Conservation (phyloP, 1,284 basidiomycete genomes). For the Irpex sp. region DNA sequence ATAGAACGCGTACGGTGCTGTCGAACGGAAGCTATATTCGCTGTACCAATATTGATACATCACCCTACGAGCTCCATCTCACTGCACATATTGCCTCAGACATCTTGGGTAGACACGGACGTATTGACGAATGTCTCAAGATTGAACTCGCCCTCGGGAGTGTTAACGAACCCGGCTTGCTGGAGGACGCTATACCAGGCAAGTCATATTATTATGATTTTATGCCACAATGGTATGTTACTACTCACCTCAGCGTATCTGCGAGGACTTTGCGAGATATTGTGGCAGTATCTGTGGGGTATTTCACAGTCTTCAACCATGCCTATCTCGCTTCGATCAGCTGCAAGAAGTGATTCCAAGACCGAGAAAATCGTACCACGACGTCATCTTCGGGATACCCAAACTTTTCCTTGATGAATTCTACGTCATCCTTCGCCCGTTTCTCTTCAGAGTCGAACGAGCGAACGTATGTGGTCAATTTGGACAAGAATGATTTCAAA, state of each 20-base stretch:
- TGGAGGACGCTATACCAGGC: constrained; percentile 51
- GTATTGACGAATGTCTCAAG: constrained; percentile 58
- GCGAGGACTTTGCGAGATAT: constrained; percentile 61
- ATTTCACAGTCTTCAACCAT: constrained; percentile 78
- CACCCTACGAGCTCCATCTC: too few species aligned
- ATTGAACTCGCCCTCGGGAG: constrained; percentile 53
- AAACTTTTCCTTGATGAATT: constrained; percentile 75
- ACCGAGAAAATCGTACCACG: constrained; percentile 36
- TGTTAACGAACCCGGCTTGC: constrained; percentile 69
- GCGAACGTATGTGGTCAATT: constrained; percentile 60
- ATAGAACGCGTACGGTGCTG: too few species aligned
- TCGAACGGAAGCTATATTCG: too few species aligned
- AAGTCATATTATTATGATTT: neutral
- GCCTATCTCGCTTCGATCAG: constrained; percentile 34
- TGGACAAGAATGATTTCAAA: constrained; percentile 58
- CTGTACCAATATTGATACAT: too few species aligned
- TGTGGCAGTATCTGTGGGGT: constrained; percentile 59
- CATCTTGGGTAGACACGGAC: constrained; percentile 32
- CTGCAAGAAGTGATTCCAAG: neutral
- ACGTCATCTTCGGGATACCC: constrained; percentile 80
- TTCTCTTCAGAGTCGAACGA: constrained; percentile 62
- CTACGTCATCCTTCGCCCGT: constrained; percentile 57
- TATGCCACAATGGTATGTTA: neutral
- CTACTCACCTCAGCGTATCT: constrained; percentile 63
- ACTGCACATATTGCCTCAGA: neutral